Evolutionary conservation across 2,329 filamentous ascomycete species (phyloP).

Genomic region (Trichoderma sp.): DNA sequence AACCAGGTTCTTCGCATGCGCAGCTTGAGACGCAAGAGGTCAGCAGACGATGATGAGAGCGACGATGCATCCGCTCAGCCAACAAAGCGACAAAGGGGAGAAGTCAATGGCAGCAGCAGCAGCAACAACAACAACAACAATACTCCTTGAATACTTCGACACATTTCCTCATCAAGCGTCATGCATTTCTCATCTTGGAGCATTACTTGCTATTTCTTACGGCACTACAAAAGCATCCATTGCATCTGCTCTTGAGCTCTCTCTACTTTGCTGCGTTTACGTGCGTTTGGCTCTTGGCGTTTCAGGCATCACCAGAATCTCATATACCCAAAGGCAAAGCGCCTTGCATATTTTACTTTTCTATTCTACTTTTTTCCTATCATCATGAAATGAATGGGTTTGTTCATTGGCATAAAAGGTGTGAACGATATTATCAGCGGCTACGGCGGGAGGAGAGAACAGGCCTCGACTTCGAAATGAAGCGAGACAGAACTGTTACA

Average conservation of each 20-base stretch:
- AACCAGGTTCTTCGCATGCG: conserved; percentile 37
- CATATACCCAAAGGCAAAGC: conserved; percentile 17
- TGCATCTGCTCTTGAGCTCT: not conserved
- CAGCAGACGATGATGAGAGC: conserved; percentile 31
- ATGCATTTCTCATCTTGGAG: not conserved
- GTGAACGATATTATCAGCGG: not conserved
- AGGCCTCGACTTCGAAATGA: not conserved
- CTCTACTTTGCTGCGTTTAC: not conserved
- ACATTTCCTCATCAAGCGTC: not conserved
- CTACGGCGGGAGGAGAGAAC: not conserved
- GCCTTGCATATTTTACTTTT: conserved; percentile 1
- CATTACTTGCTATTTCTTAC: not conserved
- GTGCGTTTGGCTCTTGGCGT: not conserved
- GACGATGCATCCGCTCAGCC: conserved; percentile 27
- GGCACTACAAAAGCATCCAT: not conserved
- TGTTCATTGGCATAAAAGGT: not conserved
- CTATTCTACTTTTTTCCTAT: not conserved
- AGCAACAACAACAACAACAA: not conserved
- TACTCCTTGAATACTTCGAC: not conserved
- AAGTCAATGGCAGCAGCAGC: not conserved
- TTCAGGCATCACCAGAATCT: conserved; percentile 11
- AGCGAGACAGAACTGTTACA: not conserved
- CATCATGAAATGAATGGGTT: not conserved
- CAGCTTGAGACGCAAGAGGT: conserved; percentile 32
- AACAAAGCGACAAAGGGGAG: not conserved